Base-by-base conservation (phyloP, 768 basidiomycete species). In the Boletellus sp. region DNA sequence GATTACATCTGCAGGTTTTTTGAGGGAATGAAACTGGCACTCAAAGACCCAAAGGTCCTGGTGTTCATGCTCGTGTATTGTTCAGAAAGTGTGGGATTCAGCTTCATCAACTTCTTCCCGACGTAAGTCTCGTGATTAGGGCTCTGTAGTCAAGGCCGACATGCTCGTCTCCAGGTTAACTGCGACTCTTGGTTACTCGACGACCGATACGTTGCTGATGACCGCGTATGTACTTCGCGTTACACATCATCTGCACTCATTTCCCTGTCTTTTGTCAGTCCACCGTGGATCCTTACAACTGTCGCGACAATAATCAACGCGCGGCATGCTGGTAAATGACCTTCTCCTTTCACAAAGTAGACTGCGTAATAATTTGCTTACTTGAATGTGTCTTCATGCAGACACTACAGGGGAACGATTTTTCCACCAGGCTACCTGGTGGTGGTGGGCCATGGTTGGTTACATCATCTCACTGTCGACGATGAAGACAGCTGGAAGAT, bases 381-480 rank as follows among this genome's bases (percentile, higher is more conserved):
- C 24, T 8, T 26, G 24, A 26, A 4, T 26, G 8, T 8, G 24
- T 26, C 4, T 26, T 4, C 8, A 26, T 26, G 24, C 24, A 26
- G 24, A 26, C 24, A 8, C 8, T 26, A 26, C 24, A 4, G 24
- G 24, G 8, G 24, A 26, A 26, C 24, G 24, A 26, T 26, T 26
- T 8, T 26, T 26, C 24, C 24, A 26, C 8, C 24, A 4, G 24
- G 8, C 24, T 4, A 8, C 24, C 24, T 26, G 24, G 24, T 26
- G 4, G 24, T 83, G 81, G 81, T 77, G 69, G 3, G 76, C 76
- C 42, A 80, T 84, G 3, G 35, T 81, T 3, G 84, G 79, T 1
- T 85, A 78, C 55, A 78, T 85, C 53, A 81, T 85, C 51, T 76
- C 75, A 2, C 60, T 84, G n/a, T 75, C 75, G 2, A 84, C 81